These are phyloP conservation scores for Nicotiana tomentosiformis DNA, from an alignment of 257 asterid genomes.

Conservation along the genomic window DNA sequence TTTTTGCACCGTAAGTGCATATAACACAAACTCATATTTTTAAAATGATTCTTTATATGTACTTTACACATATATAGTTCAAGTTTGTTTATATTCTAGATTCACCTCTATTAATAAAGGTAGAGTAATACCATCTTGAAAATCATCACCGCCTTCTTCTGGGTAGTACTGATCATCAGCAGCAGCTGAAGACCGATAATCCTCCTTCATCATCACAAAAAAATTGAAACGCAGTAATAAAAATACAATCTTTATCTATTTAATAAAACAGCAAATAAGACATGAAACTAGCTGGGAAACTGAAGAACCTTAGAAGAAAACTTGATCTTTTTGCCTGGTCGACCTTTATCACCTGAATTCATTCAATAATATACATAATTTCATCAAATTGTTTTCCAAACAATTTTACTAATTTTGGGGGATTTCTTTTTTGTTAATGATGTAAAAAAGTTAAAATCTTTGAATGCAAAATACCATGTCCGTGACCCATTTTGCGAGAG, in stretches of 20 bases:
- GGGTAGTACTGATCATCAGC: constrained; percentile 37
- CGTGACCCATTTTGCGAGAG: neutral
- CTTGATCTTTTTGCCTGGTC: constrained; percentile 66
- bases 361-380: neutral
- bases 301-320: constrained; percentile 48
- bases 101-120: neutral
- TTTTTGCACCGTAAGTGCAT: too few relatives aligned
- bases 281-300: neutral
- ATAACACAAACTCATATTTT: neutral
- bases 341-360: constrained; percentile 71
- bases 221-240: neutral
- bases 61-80: neutral
- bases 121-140: constrained; percentile 51
- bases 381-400: neutral
- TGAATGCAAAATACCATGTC: neutral
- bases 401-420: neutral
- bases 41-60: neutral
- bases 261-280: too few relatives aligned
- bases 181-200: constrained; percentile 30
- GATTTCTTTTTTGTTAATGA: neutral
- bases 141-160: constrained; percentile 62
- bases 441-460: neutral
- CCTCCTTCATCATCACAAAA: constrained; percentile 45
- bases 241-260: neutral
- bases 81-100: neutral